Base-by-base conservation (phyloP, 1,284 basidiomycete genomes). In the Cutaneotrichosporon sp. region DNA sequence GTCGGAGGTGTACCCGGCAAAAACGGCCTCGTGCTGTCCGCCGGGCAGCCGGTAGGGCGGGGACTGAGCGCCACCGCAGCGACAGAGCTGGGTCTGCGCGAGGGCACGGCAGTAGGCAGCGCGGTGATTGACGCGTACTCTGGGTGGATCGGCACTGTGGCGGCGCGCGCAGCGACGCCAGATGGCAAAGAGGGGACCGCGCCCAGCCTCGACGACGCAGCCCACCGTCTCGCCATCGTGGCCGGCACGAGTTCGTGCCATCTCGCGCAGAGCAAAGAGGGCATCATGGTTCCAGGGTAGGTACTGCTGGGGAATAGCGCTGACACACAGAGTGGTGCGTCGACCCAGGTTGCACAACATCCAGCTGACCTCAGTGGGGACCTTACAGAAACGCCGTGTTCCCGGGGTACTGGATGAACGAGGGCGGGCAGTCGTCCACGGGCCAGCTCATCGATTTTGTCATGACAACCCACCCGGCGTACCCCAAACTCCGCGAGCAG, bases 401-500 rank as follows among this genome's bases (percentile, higher is more conserved):
- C 77, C 86, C 86, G 23, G 90, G 85, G 13, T 91, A 87, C 85
- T 93, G 94, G 96, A 97, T 97, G 91, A 98, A 96, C 68, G 94
- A 98, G 76, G 94, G 94, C 38, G 94, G 94, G 0, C 94, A 98
- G 75, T 96, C 91, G 17, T 94, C 92, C 0, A 98, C 94, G 0
- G 96, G 94, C n/a, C 93, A 89, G 85, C 80, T 97, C 21, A 92
- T 97, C 60, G 91, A 98, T 68, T 97, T 96, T 70, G 85, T 96
- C 73, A 82, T 97, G 61, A 90, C 85, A 33, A 97, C 89, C 0
- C 94, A 98, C 67, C 83, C 88, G 1, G 90, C 93, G 1, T 88
- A 88, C 61, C 72, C 80, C 5, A 79, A 83, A 48, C 82, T 96
- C 17, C 76, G 84, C 46, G 80, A 84, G 40, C 52, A 84, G 15